phyloP scores from a whole-genome alignment of 345 rosid species.

The Eucalyptus guilfoylei region DNA sequence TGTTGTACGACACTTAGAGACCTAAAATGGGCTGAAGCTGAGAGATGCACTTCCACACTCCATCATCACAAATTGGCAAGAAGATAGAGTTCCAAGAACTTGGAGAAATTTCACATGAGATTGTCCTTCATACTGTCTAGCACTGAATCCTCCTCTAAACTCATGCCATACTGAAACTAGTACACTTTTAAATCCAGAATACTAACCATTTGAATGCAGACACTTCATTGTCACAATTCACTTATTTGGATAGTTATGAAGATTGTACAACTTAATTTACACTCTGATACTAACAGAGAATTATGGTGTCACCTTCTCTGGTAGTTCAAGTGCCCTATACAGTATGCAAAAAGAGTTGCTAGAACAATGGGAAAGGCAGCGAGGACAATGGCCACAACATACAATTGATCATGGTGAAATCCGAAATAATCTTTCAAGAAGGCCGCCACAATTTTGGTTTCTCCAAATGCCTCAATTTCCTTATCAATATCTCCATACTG shows the following conservation, averaged over 20 bases:
- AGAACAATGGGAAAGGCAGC: conserved; percentile 27
- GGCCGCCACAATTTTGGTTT: conserved; percentile 18
- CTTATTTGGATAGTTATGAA: background rate
- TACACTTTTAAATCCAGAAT: background rate
- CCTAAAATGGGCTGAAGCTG: background rate
- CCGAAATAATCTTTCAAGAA: conserved; percentile 54
- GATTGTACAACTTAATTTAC: background rate
- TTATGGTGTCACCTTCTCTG: conserved; percentile 37
- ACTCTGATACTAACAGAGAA: background rate
- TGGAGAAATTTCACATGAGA: background rate
- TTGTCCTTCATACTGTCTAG: background rate
- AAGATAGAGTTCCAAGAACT: background rate
- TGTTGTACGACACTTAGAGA: background rate
- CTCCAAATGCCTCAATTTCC: conserved; percentile 31
- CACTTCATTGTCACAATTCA: background rate
- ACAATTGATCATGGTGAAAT: conserved; percentile 22
- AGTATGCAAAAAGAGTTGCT: conserved; percentile 43
- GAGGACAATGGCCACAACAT: conserved; percentile 22
- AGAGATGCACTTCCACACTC: background rate
- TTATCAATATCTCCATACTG: conserved; percentile 60
- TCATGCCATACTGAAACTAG: background rate
- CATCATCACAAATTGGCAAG: background rate
- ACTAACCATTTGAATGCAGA: background rate
- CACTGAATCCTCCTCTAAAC: background rate
- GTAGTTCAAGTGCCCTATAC: conserved; percentile 39